phyloP scores from a whole-genome alignment of 306 rosid genomes.

The Corylus heterophylla region DNA sequence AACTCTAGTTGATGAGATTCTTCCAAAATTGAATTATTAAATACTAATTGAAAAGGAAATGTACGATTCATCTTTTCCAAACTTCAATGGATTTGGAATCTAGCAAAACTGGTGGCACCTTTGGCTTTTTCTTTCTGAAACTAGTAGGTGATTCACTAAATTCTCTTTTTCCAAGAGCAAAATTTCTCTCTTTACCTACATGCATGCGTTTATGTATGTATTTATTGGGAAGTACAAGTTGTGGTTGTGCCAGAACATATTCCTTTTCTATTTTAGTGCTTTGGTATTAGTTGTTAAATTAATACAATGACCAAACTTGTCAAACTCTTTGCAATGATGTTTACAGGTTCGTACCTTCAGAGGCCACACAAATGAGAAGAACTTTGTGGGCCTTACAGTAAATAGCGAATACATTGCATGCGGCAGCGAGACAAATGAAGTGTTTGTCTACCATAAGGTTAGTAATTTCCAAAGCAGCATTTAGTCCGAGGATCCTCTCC shows the following conservation, averaged over 20 bases:
- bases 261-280: background rate
- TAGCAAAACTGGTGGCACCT: background rate
- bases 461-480: slow-evolving; percentile 20
- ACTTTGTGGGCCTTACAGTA: slow-evolving; percentile 93
- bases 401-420: slow-evolving; percentile 88
- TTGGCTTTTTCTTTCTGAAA: background rate
- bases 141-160: background rate
- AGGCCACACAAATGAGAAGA: slow-evolving; percentile 96
- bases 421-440: slow-evolving; percentile 97
- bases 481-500: too few relatives aligned
- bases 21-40: background rate
- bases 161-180: background rate
- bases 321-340: slow-evolving; percentile 4
- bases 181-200: background rate
- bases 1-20: background rate
- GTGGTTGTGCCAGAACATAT: background rate
- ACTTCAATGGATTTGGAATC: background rate
- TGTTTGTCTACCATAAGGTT: slow-evolving; percentile 96
- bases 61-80: background rate
- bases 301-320: slow-evolving; percentile 3
- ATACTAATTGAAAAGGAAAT: background rate
- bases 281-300: background rate
- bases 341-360: slow-evolving; percentile 78
- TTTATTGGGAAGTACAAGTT: background rate
- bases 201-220: background rate